Evolutionary conservation across 2,329 filamentous ascomycete species (phyloP), one percentile per base, ranked within the genome.

Genomic region (Byssochlamys sp.): DNA sequence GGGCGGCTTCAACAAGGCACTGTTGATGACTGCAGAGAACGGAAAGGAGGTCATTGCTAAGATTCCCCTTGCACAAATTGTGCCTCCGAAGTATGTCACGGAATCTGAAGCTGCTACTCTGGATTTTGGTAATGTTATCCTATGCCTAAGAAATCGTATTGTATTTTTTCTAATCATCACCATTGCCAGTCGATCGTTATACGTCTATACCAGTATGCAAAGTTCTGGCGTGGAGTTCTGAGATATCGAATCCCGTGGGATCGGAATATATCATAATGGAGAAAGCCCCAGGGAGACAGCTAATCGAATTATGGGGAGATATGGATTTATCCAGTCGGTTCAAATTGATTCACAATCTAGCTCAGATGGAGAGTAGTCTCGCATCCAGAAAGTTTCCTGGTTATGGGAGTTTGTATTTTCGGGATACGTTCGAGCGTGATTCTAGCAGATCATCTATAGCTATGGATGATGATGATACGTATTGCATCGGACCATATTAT

Each of bases 211-310:
- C 67, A 0, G 68, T 69, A 28, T 62, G 66, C 2, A 63, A 64
- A 56, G 66, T 71, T 24, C 52, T 68, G 48, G 63, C 63, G 1
- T 72, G 66, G 67, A 63, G 58, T 55, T 60, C 60, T 7, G 62
- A 69, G 27, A 1, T 60, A 9, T 62, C 61, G 7, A 72, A 71
- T 27, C 63, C 66, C 14, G 61, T 73, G 3, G 67, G 70, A 4
- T 60, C 62, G 1, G 71, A 74, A 60, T 73, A 71, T 52, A 72
- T 73, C 26, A 57, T 73, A 6, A 71, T 72, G 67, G 69, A 72
- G 54, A 70, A 68, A 49, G 64, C 63, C n/a, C 4, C 39, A 7
- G 69, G 69, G 1, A 56, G 45, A 28, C 65, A 67, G 50, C 58
- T 75, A 9, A 63, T 63, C 53, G 62, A 63, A 1, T 61, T 61